These are phyloP conservation scores for Cinnamomum chago DNA, from an alignment of 164 flowering plant genomes.

Conservation along the genomic window DNA sequence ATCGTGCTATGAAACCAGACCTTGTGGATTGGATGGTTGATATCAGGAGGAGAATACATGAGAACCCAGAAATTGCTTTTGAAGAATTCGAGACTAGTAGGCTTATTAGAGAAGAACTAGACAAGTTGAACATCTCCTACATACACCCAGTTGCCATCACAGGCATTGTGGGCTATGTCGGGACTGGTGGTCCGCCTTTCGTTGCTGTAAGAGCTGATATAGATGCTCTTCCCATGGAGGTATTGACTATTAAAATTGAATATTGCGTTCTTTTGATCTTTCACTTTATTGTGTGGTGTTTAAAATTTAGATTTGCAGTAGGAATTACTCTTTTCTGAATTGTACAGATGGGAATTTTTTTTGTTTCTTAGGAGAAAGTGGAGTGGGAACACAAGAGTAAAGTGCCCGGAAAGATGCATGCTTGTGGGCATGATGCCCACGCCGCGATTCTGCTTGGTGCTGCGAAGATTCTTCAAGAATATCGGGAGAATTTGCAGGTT, in stretches of 20 bases:
- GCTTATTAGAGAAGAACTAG: constrained; percentile 63
- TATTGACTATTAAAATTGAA: constrained; percentile 12
- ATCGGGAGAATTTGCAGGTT: constrained; percentile 20
- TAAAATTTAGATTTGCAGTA: too few relatives aligned
- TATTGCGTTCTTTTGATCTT: neutral
- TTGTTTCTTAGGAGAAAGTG: constrained; percentile 19
- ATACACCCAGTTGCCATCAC: constrained; percentile 47
- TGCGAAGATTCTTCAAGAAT: constrained; percentile 31
- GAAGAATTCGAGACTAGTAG: constrained; percentile 84
- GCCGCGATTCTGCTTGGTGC: constrained; percentile 82
- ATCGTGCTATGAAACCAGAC: constrained; percentile 38
- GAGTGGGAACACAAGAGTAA: constrained; percentile 75
- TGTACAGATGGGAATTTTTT: too few relatives aligned
- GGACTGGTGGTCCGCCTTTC: constrained; percentile 76
- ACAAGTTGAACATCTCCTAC: constrained; percentile 62
- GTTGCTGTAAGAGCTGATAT: constrained; percentile 85
- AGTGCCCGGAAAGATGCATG: constrained; percentile 74
- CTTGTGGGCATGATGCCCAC: constrained; percentile 82
- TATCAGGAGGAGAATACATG: constrained; percentile 69
- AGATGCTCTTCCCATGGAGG: constrained; percentile 91
- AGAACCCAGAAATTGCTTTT: constrained; percentile 72
- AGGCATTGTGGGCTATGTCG: constrained; percentile 62
- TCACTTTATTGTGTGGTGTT: too few relatives aligned
- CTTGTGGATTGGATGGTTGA: constrained; percentile 61
- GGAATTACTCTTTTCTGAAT: too few relatives aligned